These are phyloP conservation scores for Tylopilus plumbeoviolaceoides DNA, from an alignment of 768 basidiomycete genomes.

Conservation along the genomic window DNA sequence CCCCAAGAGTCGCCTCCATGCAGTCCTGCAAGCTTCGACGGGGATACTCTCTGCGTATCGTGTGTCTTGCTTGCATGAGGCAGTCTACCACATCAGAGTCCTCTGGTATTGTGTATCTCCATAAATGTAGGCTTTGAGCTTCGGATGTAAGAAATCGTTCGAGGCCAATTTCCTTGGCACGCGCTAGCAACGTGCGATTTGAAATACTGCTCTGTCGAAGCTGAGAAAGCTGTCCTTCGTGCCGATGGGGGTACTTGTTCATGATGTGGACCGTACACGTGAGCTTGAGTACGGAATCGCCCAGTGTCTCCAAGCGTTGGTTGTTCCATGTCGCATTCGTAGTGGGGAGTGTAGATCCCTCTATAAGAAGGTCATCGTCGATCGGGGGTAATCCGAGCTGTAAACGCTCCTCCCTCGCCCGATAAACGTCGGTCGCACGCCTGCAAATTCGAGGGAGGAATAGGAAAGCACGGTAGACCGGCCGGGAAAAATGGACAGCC, in stretches of 20 bases:
- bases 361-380: conserved; percentile 51
- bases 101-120: conserved; percentile 50
- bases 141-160: conserved; percentile 65
- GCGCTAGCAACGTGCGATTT: conserved; percentile 65
- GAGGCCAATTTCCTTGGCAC: conserved; percentile 61
- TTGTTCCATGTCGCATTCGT: conserved; percentile 67
- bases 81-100: conserved; percentile 34
- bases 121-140: conserved; percentile 45
- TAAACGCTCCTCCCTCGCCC: conserved; percentile 46
- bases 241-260: conserved; percentile 69
- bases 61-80: conserved; percentile 24
- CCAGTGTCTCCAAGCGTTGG: conserved; percentile 83
- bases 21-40: conserved; percentile 80
- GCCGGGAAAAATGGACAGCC: conserved; percentile 50
- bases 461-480: conserved; percentile 48
- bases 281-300: conserved; percentile 79
- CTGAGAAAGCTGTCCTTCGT: conserved; percentile 77
- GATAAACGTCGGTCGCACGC: conserved; percentile 62
- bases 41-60: conserved; percentile 47
- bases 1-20: conserved; percentile 83
- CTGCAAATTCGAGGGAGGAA: conserved; percentile 65
- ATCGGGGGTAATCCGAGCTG: conserved; percentile 63
- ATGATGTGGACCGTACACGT: conserved; percentile 72
- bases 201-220: conserved; percentile 63
- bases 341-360: conserved; percentile 74